Evolutionary conservation across 441 rosid genomes (phyloP).

Genomic region (Arabidopsis lyrata): DNA sequence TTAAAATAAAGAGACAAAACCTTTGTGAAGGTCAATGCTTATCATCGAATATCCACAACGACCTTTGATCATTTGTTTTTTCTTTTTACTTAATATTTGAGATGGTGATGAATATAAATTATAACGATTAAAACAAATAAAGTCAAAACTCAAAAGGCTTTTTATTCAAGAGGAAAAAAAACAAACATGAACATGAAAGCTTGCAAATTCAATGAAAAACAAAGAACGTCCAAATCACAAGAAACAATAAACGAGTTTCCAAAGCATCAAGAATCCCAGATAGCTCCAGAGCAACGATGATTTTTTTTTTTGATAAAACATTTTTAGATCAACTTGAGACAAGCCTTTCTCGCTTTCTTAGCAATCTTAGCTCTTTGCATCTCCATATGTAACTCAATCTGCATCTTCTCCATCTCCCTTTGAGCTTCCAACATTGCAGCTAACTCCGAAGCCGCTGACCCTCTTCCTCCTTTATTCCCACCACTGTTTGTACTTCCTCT

Average conservation of each 20-base stretch:
- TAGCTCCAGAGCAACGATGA: not conserved
- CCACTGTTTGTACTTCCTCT: not conserved
- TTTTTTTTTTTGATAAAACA: not conserved
- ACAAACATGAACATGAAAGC: conserved; percentile 21
- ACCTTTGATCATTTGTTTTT: too few species aligned
- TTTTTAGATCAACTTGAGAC: conserved; percentile 35
- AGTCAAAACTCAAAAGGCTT: not conserved
- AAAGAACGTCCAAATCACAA: not conserved
- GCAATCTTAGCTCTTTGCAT: conserved; percentile 43
- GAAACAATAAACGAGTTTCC: conserved; percentile 5
- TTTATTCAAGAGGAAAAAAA: not conserved
- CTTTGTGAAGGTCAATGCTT: conserved; percentile 12
- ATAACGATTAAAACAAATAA: conserved; percentile 2
- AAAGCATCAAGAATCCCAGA: conserved; percentile 21
- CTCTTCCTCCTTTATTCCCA: conserved; percentile 32
- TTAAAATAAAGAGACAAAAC: not conserved
- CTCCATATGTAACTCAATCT: conserved; percentile 37
- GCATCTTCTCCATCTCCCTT: conserved; percentile 48
- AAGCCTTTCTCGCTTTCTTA: conserved; percentile 31
- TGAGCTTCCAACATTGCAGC: conserved; percentile 46
- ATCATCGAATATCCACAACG: not conserved
- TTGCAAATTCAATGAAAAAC: conserved; percentile 29
- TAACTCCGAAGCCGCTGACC: conserved; percentile 37
- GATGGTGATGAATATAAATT: not conserved
- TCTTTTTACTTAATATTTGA: not conserved